Conservation (phyloP, 2,329 filamentous ascomycete genomes). For the Dichotomopilus funicola region DNA sequence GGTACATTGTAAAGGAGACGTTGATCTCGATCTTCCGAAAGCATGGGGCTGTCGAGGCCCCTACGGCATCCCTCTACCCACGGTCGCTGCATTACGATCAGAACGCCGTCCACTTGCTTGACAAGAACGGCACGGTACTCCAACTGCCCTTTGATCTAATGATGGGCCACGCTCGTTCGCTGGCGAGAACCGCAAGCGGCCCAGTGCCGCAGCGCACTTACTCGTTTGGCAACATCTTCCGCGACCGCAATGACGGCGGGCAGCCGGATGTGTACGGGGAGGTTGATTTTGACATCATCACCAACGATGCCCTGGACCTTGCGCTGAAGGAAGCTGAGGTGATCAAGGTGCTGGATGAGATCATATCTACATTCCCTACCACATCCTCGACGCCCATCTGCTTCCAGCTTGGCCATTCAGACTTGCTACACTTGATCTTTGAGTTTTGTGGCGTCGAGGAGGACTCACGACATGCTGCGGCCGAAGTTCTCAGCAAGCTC, state of each 20-base stretch:
- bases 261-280: conserved; percentile 80
- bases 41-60: conserved; percentile 80
- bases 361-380: conserved; percentile 72
- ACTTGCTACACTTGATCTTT: conserved; percentile 80
- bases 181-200: conserved; percentile 63
- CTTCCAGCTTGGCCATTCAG: conserved; percentile 84
- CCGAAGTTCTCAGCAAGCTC: conserved; percentile 78
- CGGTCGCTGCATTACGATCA: conserved; percentile 69
- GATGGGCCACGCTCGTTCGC: conserved; percentile 75
- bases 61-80: conserved; percentile 71
- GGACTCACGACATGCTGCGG: conserved; percentile 62
- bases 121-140: conserved; percentile 76
- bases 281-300: conserved; percentile 95
- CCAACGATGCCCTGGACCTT: conserved; percentile 70
- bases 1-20: conserved; percentile 66
- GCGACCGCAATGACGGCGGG: conserved; percentile 69
- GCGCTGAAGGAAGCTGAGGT: conserved; percentile 89
- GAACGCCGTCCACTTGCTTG: conserved; percentile 73
- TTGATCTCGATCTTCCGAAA: conserved; percentile 74
- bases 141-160: conserved; percentile 94
- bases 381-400: conserved; percentile 68
- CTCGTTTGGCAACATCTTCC: conserved; percentile 81
- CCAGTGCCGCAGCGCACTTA: conserved; percentile 68
- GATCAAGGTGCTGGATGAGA: conserved; percentile 90
- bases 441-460: conserved; percentile 76